Evolutionary conservation across 1,284 basidiomycete species (phyloP).

Genomic region (Ceratobasidium theobromae): DNA sequence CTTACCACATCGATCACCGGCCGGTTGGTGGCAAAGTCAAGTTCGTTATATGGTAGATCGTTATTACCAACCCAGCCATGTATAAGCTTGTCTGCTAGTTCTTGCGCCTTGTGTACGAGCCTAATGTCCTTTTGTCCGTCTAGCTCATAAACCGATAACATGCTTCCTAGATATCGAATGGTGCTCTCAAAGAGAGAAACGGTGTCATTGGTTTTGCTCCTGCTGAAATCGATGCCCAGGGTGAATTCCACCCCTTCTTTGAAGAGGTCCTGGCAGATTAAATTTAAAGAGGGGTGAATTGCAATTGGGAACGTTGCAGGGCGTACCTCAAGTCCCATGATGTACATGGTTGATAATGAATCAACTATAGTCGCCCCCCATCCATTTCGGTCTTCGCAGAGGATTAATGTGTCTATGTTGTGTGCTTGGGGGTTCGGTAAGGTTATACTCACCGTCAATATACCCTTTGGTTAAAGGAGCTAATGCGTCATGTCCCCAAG

Average conservation of each 20-base stretch:
- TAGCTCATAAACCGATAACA: constrained; percentile 23
- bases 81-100: constrained; percentile 30
- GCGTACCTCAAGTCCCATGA: constrained; percentile 33
- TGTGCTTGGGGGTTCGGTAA: neutral
- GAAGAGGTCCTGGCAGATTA: constrained; percentile 14
- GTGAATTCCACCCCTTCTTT: constrained; percentile 22
- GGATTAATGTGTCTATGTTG: neutral
- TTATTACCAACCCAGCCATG: constrained; percentile 16
- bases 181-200: constrained; percentile 24
- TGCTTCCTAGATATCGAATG: constrained; percentile 24
- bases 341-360: constrained; percentile 30
- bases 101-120: neutral
- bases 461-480: constrained; percentile 27
- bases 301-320: neutral
- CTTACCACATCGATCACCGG: constrained; percentile 19
- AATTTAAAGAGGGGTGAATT: neutral
- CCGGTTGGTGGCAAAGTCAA: constrained; percentile 32
- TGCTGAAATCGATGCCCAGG: constrained; percentile 21
- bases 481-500: constrained; percentile 33
- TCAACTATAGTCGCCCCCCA: constrained; percentile 35
- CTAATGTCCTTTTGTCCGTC: constrained; percentile 7
- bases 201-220: constrained; percentile 4
- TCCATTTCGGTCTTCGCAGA: constrained; percentile 19
- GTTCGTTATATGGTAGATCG: constrained; percentile 32
- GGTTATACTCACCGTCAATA: constrained; percentile 7